Base-by-base conservation (phyloP, 2,329 filamentous ascomycete species). In the Trichoderma asperellum region DNA sequence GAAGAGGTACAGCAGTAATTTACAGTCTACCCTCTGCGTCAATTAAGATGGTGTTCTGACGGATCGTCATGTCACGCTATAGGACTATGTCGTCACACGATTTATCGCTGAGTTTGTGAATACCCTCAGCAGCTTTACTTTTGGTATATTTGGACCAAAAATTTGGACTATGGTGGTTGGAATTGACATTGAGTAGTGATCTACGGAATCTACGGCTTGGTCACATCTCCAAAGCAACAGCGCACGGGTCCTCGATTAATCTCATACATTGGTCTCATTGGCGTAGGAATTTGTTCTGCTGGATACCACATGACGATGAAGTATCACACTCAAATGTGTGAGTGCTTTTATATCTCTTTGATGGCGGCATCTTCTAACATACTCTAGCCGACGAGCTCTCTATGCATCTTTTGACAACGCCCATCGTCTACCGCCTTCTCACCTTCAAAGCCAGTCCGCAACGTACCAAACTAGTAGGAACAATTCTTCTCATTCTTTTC, bases 61-160 rank as follows among this genome's bases (percentile, higher is more conserved):
- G 21, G 2, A 49, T 49, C 21, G 47, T 12, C 47, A 24, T 49
- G n/a, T 14, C 47, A 43, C 40, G 40, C 40, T 43, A 2, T 47
- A 78, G 77, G 77, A 79, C 34, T 83, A 83, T 74, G 76, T 79
- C 10, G 73, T 83, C 14, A 83, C 81, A 10, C 74, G 79, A 24
- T 83, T 81, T 37, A 74, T 83, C 24, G 82, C 80, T 5, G 82
- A 83, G 60, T 83, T 83, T 47, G 79, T 83, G 72, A 83, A 83
- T 69, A 83, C 81, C 0, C 70, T 83, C 2, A 83, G 81, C 68
- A 83, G 81, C 65, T 70, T 81, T 0, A 72, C 77, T 4, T 83
- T 79, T 62, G 76, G 77, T 77, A 14, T 34, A 6, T 24, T 47
- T 24, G 5, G 29, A 21, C n/a, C 2, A 69, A 11, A 14, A 10